phyloP scores from a whole-genome alignment of 257 asterid genomes.

The Pogostemon cablin region DNA sequence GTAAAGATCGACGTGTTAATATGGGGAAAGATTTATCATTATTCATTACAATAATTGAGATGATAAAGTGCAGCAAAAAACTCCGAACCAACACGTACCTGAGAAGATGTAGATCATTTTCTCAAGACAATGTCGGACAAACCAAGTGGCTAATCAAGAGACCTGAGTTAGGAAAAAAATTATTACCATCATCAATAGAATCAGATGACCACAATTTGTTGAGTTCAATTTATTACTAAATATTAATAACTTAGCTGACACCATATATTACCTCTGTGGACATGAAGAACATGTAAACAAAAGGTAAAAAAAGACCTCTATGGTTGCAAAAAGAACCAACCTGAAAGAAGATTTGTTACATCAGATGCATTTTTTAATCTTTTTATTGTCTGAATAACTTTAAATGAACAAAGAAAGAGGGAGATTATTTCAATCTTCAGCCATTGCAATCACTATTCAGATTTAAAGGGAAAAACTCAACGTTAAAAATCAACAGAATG shows the following conservation, averaged over 20 bases:
- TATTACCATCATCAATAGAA: not conserved
- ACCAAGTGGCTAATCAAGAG: not conserved
- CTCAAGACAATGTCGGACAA: not conserved
- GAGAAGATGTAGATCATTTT: not conserved
- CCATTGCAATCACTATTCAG: not conserved
- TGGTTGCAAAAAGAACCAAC: constrained; percentile 84
- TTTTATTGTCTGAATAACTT: not conserved
- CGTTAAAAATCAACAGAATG: not conserved
- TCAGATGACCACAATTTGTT: not conserved
- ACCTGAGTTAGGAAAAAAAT: not conserved
- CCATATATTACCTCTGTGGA: not conserved
- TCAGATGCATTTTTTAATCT: constrained; percentile 29
- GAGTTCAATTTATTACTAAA: constrained; percentile 15
- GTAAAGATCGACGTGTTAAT: not conserved
- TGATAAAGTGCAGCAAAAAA: not conserved
- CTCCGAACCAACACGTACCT: no score
- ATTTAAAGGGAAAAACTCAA: not conserved
- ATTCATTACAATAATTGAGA: constrained; percentile 19
- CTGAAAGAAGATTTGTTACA: constrained; percentile 33
- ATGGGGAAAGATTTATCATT: not conserved
- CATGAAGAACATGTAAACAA: constrained; percentile 17
- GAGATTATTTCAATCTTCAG: not conserved
- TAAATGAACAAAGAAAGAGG: not conserved
- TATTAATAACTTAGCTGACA: constrained; percentile 5
- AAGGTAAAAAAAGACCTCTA: constrained; percentile 53